Conservation (phyloP, 2,329 filamentous ascomycete genomes). For the Chaetomium sp. region DNA sequence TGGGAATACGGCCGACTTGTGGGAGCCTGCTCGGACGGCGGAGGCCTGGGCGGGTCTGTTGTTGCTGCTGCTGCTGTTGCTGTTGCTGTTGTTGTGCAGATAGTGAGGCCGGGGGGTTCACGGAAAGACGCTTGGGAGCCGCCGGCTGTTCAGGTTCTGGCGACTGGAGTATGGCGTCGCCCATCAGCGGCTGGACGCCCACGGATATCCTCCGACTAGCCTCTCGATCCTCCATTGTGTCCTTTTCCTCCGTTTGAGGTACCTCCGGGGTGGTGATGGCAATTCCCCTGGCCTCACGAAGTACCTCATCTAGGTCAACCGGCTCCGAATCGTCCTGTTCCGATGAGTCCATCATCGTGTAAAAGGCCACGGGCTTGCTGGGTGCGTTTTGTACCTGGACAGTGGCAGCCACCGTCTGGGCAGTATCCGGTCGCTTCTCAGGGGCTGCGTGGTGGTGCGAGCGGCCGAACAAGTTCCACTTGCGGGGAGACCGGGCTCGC, state of each 20-base stretch:
- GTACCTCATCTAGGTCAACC: constrained; percentile 40
- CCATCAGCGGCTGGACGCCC: neutral
- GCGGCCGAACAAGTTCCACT: constrained; percentile 58
- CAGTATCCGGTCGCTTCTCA: constrained; percentile 34
- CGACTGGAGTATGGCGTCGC: neutral
- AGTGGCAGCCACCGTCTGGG: constrained; percentile 38
- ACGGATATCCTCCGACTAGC: constrained; percentile 13
- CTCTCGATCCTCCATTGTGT: neutral
- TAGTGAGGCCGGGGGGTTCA: constrained; percentile 2
- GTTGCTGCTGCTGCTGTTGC: neutral
- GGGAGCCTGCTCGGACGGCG: constrained; percentile 58
- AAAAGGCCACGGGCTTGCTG: constrained; percentile 51
- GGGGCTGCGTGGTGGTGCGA: constrained; percentile 39
- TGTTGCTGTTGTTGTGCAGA: neutral
- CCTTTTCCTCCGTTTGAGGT: constrained; percentile 1
- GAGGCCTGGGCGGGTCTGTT: constrained; percentile 9
- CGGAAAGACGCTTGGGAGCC: constrained; percentile 1
- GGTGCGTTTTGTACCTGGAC: constrained; percentile 37
- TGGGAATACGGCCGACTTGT: constrained; percentile 80
- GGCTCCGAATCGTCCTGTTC: constrained; percentile 42
- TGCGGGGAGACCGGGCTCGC: constrained; percentile 48
- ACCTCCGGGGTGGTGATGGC: constrained; percentile 14
- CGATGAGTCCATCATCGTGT: constrained; percentile 55
- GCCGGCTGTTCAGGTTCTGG: neutral
- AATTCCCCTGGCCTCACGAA: constrained; percentile 44